Conservation (phyloP, 148 eudicot species). For the Chenopodium quinoa region DNA sequence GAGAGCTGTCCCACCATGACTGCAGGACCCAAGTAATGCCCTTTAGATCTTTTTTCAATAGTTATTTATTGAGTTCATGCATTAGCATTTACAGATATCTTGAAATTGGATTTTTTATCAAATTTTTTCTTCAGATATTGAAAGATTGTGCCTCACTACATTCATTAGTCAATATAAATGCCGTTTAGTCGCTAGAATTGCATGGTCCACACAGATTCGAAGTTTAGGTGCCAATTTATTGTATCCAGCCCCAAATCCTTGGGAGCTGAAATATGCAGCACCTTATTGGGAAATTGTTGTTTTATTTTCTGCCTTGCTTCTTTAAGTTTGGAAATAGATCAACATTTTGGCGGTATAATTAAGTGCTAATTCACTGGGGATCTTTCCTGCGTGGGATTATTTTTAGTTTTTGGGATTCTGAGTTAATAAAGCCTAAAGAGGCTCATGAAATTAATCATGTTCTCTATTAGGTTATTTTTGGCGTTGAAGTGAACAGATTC, state of each 20-base stretch:
- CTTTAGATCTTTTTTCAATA: neutral
- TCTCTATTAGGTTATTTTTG: neutral
- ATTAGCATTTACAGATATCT: neutral
- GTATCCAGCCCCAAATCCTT: neutral
- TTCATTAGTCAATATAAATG: neutral
- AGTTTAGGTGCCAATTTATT: neutral
- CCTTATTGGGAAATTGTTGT: neutral
- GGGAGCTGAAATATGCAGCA: neutral
- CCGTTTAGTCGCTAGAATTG: neutral
- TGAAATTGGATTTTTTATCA: neutral
- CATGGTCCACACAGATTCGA: neutral
- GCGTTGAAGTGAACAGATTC: neutral
- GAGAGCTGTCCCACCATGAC: slow-evolving; percentile 94
- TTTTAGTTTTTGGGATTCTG: too few relatives aligned
- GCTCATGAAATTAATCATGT: neutral
- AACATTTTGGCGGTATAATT: neutral
- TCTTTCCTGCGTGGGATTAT: neutral
- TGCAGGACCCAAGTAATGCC: slow-evolving; percentile 93
- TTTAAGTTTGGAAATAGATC: neutral
- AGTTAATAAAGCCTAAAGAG: too few relatives aligned
- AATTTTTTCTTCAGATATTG: neutral
- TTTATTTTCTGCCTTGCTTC: neutral
- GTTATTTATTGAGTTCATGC: slow-evolving; percentile 5
- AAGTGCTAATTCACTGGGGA: neutral
- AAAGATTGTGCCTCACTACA: slow-evolving; percentile 1